Base-by-base conservation (phyloP, 192 early-diverging fungal genomes). In the Phlyctochytrium arcticum region DNA sequence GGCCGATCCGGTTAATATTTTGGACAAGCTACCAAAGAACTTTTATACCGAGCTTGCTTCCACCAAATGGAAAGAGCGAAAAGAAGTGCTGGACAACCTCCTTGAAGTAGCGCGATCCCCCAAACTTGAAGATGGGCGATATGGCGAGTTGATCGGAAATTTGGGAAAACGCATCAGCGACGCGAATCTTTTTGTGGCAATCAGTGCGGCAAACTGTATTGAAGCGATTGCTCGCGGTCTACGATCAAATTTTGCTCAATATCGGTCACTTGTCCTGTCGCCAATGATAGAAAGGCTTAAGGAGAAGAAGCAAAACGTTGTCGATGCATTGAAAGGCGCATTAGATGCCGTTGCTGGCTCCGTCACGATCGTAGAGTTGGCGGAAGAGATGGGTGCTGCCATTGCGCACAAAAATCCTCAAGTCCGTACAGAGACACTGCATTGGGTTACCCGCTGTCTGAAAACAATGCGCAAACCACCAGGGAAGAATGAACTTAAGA, bases 1-100 rank as follows among this genome's bases (percentile, higher is more conserved):
- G 15, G 80, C 85, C 0, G 97, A 98, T 53, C 88, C 96, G 3
- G 88, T 98, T 7, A 90, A 94, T 56, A 85, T 99, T n/a, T 80
- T 89, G 27, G 82, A 84, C 36, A 95, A 95, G 77, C 77, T 99
- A 35, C 83, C 90, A 1, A 80, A 78, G 36, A 86, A 89, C 50
- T 98, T 94, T 68, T 86, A 92, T 69, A 80, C 84, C 15, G 57
- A 87, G 9, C 62, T 93, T 66, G 88, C 65, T 2, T 91, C 94
- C 5, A 78, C 87, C 39, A 98, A 98, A 65, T 99, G 98, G 98
- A 87, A 96, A 73, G 96, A 98, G 68, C 82, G 98, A 68, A 95
- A 95, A 62, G 94, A 96, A 61, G 93, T 86, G 0, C 63, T 98
- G 36, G 92, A 94, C 48, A 80, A 69, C 9, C 68, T 99, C 27